phyloP scores from a whole-genome alignment of 1,284 basidiomycete species.

The Testicularia cyperi region DNA sequence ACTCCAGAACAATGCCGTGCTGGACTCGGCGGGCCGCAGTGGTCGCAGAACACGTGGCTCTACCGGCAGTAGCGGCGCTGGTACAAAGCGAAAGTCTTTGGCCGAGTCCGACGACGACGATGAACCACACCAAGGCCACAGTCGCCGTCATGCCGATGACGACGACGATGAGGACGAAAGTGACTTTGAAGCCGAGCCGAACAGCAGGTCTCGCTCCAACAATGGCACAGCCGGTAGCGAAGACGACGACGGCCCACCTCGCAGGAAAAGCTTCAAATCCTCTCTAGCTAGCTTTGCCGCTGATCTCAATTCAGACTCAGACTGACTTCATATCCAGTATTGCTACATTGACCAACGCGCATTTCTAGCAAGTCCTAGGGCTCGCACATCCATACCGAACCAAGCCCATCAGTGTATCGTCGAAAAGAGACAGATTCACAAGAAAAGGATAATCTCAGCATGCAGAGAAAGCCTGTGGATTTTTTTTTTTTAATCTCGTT shows the following conservation, averaged over 20 bases:
- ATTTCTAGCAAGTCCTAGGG: no score
- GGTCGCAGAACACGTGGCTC: conserved; percentile 2
- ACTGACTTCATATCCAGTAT: no score
- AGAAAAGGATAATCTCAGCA: no score
- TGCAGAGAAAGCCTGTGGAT: no score
- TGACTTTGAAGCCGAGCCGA: conserved; percentile 19
- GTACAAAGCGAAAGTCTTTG: neutral
- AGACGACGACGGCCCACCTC: conserved; percentile 21
- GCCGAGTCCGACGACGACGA: conserved; percentile 1
- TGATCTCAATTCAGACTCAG: conserved; percentile 34
- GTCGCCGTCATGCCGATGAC: no score
- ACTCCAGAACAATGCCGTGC: conserved; percentile 13
- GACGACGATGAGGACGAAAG: conserved; percentile 8
- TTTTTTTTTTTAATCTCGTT: no score
- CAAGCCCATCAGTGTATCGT: no score
- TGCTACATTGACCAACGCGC: no score
- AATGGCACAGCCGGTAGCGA: no score
- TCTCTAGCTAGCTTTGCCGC: conserved; percentile 36
- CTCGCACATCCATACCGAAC: no score
- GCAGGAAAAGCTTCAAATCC: conserved; percentile 26
- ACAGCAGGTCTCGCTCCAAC: no score
- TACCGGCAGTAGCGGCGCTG: neutral
- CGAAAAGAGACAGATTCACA: neutral
- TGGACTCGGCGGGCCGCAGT: neutral
- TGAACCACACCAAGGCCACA: neutral